Evolutionary conservation across 257 asterid genomes (phyloP).

Genomic region (Voacanga thouarsii): DNA sequence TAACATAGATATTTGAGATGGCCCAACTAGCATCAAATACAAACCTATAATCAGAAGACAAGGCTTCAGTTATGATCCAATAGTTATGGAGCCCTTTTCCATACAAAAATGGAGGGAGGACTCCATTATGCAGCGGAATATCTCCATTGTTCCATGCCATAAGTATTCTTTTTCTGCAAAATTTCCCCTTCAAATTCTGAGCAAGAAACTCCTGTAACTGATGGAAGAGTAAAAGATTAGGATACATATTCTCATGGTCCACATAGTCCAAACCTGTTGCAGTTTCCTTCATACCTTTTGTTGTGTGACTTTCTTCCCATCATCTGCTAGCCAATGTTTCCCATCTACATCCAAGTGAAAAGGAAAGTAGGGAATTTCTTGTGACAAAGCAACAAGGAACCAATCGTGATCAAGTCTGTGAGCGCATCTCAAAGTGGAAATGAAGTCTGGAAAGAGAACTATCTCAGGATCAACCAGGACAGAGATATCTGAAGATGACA

Average conservation of each 20-base stretch:
- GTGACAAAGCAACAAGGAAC: conserved; percentile 63
- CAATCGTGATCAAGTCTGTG: conserved; percentile 90
- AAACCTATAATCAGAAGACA: conserved; percentile 69
- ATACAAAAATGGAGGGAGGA: conserved; percentile 79
- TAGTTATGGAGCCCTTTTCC: conserved; percentile 72
- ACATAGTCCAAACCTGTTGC: conserved; percentile 21
- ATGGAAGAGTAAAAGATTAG: conserved; percentile 27
- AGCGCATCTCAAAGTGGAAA: conserved; percentile 54
- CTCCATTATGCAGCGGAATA: conserved; percentile 79
- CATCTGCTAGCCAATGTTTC: conserved; percentile 48
- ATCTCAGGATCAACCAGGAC: conserved; percentile 71
- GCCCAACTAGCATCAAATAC: conserved; percentile 77
- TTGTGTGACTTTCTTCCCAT: conserved; percentile 34
- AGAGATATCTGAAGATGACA: conserved; percentile 70
- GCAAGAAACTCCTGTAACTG: conserved; percentile 70
- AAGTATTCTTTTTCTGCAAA: conserved; percentile 54
- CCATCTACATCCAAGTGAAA: conserved; percentile 55
- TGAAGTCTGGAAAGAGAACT: conserved; percentile 63
- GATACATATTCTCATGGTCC: conserved; percentile 12
- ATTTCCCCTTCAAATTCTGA: conserved; percentile 20
- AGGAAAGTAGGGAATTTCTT: conserved; percentile 48
- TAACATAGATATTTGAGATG: conserved; percentile 50
- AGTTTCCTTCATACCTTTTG: conserved; percentile 47
- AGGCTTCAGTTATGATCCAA: conserved; percentile 78
- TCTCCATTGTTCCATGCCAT: conserved; percentile 90